These are phyloP conservation scores for Wickerhamomyces sp. DNA, from an alignment of 1,139 yeast genomes.

Conservation along the genomic window DNA sequence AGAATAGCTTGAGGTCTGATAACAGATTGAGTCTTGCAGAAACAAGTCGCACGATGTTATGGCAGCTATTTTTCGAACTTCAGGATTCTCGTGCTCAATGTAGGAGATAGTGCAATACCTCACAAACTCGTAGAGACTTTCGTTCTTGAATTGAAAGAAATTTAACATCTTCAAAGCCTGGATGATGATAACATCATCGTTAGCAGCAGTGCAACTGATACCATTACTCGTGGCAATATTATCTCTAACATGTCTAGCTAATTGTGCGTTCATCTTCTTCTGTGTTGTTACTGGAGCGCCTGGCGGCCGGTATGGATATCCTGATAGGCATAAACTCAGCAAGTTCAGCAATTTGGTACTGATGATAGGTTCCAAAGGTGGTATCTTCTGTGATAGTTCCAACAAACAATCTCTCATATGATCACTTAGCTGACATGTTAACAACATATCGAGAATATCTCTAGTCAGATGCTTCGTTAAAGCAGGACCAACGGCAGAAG, in stretches of 20 bases:
- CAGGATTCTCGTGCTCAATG: conserved; percentile 72
- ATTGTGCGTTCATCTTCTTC: conserved; percentile 52
- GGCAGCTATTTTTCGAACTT: conserved; percentile 81
- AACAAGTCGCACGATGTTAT: conserved; percentile 79
- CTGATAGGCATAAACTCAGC: conserved; percentile 76
- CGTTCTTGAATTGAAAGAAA: conserved; percentile 67
- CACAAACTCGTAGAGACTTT: conserved; percentile 81
- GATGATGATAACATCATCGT: conserved; percentile 26
- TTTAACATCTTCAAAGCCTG: conserved; percentile 55
- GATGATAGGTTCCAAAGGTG: conserved; percentile 71
- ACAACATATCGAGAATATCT: conserved; percentile 73
- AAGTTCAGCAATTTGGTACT: conserved; percentile 68
- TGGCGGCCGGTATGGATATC: conserved; percentile 77
- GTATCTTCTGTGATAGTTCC: conserved; percentile 65
- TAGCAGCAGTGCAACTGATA: conserved; percentile 25
- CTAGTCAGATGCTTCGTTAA: conserved; percentile 82
- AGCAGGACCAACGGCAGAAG: conserved; percentile 93
- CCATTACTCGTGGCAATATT: conserved; percentile 67
- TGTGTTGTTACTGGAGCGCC: conserved; percentile 67
- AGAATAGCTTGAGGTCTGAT: conserved; percentile 81
- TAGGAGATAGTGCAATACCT: conserved; percentile 77
- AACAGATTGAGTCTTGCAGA: conserved; percentile 75
- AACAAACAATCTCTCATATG: conserved; percentile 73
- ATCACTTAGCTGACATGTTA: conserved; percentile 77
- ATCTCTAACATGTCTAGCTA: conserved; percentile 75